Base-by-base conservation (phyloP, 345 rosid species). In the Populus euphratica region DNA sequence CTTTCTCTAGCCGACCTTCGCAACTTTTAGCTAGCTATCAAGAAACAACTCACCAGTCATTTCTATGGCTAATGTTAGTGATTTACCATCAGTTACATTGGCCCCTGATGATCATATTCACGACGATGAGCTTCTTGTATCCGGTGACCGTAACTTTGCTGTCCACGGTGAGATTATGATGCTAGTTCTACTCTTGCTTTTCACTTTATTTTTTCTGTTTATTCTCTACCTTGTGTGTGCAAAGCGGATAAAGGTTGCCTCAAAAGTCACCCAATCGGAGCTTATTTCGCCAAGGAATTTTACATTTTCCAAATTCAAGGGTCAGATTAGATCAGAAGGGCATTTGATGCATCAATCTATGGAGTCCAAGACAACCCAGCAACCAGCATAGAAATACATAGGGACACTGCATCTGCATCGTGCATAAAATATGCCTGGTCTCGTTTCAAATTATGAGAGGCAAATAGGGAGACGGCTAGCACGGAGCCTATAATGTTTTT, bases 151-250 rank as follows among this genome's bases (percentile, higher is more conserved):
- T 5, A 59, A 86, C 70, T 89, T 83, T n/a, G 88, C 86, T 2
- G 76, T 84, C 69, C 84, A 85, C 25, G 92, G 92, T 65, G 85
- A 86, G 85, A 83, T 86, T 61, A 81, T 77, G 89, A 29, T 89
- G 87, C 75, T 86, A 7, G 78, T 83, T 64, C 33, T 86, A 5
- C 63, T 89, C 75, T 20, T 86, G 33, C 61, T 86, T 66, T 85
- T 89, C 59, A 12, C 83, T 20, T 4, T 63, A 11, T 77, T 83
- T 20, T 68, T 89, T 25, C 50, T 82, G 49, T 49, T 76, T 68
- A 54, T 86, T 4, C 56, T 85, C 72, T 52, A 62, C 38, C 44
- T 79, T 13, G 12, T 84, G 25, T 86, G 67, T 33, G 35, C 64
- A 18, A 83, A 66, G 73, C 73, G 76, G 43, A 16, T 31, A 10